Evolutionary conservation across 2,329 filamentous ascomycete species (phyloP), one percentile per base, ranked within the genome.

Genomic region (Ceratocystiopsis brevicomis): DNA sequence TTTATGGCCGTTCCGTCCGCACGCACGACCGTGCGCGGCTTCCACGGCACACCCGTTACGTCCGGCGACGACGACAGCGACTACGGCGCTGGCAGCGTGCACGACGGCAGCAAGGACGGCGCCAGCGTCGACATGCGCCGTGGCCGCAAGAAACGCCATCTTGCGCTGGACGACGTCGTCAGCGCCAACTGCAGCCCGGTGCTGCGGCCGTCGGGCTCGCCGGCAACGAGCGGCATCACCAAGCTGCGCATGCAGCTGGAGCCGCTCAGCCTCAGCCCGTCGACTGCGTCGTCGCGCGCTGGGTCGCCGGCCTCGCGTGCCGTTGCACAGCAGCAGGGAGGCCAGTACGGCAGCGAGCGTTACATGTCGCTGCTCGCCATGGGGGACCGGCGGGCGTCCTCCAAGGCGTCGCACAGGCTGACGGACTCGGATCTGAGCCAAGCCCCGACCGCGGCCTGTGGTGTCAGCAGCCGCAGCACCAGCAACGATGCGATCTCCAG

Each of bases 161-260:
- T 57, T 43, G 60, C 61, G 38, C 57, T 75, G 42, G 60, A 72
- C 54, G 71, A 76, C 56, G 65, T 75, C 15, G 67, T 76, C 51
- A 76, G 71, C 56, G 68, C 69, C 44, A 65, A 81, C 58, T 77
- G 73, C 59, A 78, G 74, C 57, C 76, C 76, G 9, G 56, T 66
- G 42, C 57, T 79, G 48, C 57, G 55, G 40, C 68, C 72, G 40
- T 54, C 59, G 21, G 58, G 64, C 15, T 73, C 72, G 16, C 70
- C 71, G 12, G 67, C 63, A 40, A 54, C 76, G 30, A 78, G 80
- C 47, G 86, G 85, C 40, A 86, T 95, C 53, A 82, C 83, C 54
- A 81, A 79, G 53, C 65, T 95, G 54, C 85, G 85, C 56, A 68
- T 79, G 57, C 80, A 90, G 55, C 68, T 94, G 45, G 86, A 94